phyloP scores from a whole-genome alignment of 1,284 basidiomycete genomes.

The Hemileia vastatrix region DNA sequence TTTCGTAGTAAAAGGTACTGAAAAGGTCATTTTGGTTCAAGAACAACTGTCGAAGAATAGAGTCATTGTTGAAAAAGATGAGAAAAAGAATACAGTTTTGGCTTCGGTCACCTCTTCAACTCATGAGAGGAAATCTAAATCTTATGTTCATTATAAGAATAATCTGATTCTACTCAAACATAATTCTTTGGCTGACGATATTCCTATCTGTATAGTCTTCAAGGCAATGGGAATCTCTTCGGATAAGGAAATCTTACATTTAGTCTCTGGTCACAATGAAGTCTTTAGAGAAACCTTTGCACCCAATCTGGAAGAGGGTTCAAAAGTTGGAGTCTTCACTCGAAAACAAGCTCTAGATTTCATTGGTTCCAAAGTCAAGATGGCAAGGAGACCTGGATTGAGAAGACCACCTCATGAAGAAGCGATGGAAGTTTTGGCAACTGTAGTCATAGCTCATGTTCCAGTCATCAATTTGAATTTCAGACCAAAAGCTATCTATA shows the following conservation, averaged over 20 bases:
- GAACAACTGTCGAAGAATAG: constrained; percentile 44
- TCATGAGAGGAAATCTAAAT: constrained; percentile 43
- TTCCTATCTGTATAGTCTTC: constrained; percentile 42
- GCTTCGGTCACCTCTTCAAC: constrained; percentile 42
- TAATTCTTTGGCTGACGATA: constrained; percentile 43
- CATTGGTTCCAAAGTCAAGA: constrained; percentile 39
- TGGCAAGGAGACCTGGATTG: too few species aligned
- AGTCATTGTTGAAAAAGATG: constrained; percentile 43
- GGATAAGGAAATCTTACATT: constrained; percentile 42
- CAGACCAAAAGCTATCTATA: constrained; percentile 43
- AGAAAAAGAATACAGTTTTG: constrained; percentile 39
- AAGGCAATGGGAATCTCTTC: constrained; percentile 43
- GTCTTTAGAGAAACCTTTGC: constrained; percentile 38
- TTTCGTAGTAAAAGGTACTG: constrained; percentile 43
- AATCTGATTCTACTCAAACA: constrained; percentile 33
- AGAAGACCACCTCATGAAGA: constrained; percentile 37
- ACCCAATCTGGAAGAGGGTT: constrained; percentile 40
- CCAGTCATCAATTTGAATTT: constrained; percentile 41
- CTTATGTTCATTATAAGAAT: constrained; percentile 37
- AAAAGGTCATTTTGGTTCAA: constrained; percentile 44
- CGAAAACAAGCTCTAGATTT: constrained; percentile 41
- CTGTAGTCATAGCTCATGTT: constrained; percentile 43
- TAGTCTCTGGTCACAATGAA: constrained; percentile 39
- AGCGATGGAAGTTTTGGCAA: constrained; percentile 41
- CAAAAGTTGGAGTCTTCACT: constrained; percentile 36